Percentiles rank a stretch among this genome's conserved stretches.
Evolutionary conservation across 176 grass and related monocot species (phyloP).

Genomic region (Hordeum marinum): DNA sequence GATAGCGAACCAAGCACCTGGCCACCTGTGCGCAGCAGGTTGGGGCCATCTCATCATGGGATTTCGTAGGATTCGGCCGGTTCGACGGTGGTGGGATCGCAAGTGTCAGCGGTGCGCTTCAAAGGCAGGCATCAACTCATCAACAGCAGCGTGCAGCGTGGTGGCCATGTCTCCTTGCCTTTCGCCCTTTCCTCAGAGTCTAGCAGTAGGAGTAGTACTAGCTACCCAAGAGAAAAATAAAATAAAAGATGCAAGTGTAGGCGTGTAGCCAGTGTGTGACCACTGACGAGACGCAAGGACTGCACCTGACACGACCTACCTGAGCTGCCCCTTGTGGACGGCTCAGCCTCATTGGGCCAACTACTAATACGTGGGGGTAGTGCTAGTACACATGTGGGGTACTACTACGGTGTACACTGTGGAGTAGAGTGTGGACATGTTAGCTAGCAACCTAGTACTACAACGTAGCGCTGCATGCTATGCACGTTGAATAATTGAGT

Average conservation of each 20-base stretch:
- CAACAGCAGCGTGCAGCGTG: background rate
- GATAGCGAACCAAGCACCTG: background rate
- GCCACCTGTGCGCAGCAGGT: background rate
- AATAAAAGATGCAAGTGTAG: background rate
- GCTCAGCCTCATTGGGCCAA: background rate
- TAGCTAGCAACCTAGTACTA: background rate
- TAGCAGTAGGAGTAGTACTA: background rate
- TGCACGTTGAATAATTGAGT: conserved; percentile 1
- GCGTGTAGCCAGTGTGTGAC: background rate
- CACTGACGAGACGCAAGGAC: conserved; percentile 21
- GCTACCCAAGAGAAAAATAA: background rate
- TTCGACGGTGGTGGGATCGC: background rate
- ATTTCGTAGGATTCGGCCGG: conserved; percentile 27
- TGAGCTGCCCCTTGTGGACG: background rate
- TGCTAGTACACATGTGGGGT: background rate
- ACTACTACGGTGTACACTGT: background rate
- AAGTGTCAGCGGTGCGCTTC: background rate
- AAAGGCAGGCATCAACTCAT: background rate
- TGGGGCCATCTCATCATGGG: background rate
- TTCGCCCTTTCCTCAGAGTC: background rate
- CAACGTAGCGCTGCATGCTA: background rate
- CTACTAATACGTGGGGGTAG: background rate
- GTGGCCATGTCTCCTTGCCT: background rate
- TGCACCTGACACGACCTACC: conserved; percentile 26
- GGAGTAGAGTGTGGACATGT: background rate